Conservation (phyloP, 805 yeast species). For the Maudiozyma serrabonitensis region DNA sequence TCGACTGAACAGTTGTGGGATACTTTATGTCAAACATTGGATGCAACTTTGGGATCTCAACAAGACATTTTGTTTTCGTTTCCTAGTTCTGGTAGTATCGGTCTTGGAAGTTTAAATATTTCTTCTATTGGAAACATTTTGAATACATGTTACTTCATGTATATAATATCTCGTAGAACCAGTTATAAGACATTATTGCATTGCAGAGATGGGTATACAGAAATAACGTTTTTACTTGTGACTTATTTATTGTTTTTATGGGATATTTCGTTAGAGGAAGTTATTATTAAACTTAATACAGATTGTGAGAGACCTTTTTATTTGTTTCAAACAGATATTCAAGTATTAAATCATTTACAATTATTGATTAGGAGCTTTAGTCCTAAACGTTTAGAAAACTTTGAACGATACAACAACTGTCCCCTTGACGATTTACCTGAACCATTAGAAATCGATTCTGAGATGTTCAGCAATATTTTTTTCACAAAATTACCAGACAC, state of each 20-base stretch:
- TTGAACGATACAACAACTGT: neutral
- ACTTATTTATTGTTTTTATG: constrained; percentile 65
- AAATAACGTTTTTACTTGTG: constrained; percentile 65
- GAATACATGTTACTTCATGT: constrained; percentile 47
- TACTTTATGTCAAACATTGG: constrained; percentile 10
- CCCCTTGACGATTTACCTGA: neutral
- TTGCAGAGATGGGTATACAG: constrained; percentile 90
- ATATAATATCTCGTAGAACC: constrained; percentile 17
- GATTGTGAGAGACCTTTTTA: constrained; percentile 71
- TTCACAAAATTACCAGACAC: constrained; percentile 18
- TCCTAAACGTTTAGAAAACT: constrained; percentile 33
- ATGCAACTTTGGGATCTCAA: neutral
- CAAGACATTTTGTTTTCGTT: constrained; percentile 38
- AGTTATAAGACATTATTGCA: constrained; percentile 46
- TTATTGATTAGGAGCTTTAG: constrained; percentile 49
- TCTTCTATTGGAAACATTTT: constrained; percentile 58
- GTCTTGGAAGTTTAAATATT: constrained; percentile 64
- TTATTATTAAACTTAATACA: constrained; percentile 52
- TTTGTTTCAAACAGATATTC: constrained; percentile 68
- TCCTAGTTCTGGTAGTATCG: constrained; percentile 79
- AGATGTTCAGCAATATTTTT: constrained; percentile 28
- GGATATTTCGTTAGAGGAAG: constrained; percentile 51
- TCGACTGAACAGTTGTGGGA: constrained; percentile 25
- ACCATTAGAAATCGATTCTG: constrained; percentile 20
- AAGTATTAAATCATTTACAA: constrained; percentile 55